A percentile compares a stretch with the other conserved stretches of the same genome.
phyloP scores from a whole-genome alignment of 768 basidiomycete genomes.

The Strobilomyces echinocephalus region DNA sequence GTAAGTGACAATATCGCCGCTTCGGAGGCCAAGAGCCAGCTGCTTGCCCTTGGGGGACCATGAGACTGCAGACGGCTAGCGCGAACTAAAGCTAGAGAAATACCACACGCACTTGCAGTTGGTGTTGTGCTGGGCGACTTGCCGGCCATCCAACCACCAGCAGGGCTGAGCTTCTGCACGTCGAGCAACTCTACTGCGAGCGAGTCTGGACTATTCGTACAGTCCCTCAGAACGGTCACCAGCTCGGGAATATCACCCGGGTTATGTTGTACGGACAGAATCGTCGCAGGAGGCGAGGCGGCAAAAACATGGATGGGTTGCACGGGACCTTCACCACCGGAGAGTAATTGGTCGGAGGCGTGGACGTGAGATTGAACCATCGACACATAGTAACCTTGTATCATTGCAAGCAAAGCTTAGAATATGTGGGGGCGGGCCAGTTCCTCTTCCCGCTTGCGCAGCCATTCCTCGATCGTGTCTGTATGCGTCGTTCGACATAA shows the following conservation, averaged over 20 bases:
- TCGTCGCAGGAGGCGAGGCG: slow-evolving; percentile 38
- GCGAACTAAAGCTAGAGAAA: background rate
- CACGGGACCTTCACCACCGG: slow-evolving; percentile 38
- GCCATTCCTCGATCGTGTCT: too few relatives aligned
- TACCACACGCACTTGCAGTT: slow-evolving; percentile 48
- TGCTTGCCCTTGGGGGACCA: slow-evolving; percentile 90
- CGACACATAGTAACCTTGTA: slow-evolving; percentile 50
- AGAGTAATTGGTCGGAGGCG: slow-evolving; percentile 50
- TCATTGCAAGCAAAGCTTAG: slow-evolving; percentile 57
- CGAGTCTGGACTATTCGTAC: slow-evolving; percentile 29
- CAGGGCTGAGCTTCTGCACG: slow-evolving; percentile 41
- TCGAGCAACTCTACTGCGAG: slow-evolving; percentile 58
- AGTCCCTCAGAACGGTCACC: slow-evolving; percentile 53
- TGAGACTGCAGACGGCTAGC: slow-evolving; percentile 45
- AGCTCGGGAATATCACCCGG: slow-evolving; percentile 55
- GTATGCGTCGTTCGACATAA: too few relatives aligned
- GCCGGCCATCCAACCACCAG: slow-evolving; percentile 53
- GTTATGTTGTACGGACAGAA: slow-evolving; percentile 59
- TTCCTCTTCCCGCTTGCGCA: too few relatives aligned
- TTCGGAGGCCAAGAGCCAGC: slow-evolving; percentile 66
- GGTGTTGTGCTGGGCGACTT: slow-evolving; percentile 47
- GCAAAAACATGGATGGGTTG: slow-evolving; percentile 47
- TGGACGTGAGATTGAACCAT: slow-evolving; percentile 60
- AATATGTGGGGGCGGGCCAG: slow-evolving; percentile 48
- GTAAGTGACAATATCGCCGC: slow-evolving; percentile 69